Evolutionary conservation across 129 eudicot species (phyloP), one percentile per base, ranked within the genome.

Genomic region (Logfia minima): DNA sequence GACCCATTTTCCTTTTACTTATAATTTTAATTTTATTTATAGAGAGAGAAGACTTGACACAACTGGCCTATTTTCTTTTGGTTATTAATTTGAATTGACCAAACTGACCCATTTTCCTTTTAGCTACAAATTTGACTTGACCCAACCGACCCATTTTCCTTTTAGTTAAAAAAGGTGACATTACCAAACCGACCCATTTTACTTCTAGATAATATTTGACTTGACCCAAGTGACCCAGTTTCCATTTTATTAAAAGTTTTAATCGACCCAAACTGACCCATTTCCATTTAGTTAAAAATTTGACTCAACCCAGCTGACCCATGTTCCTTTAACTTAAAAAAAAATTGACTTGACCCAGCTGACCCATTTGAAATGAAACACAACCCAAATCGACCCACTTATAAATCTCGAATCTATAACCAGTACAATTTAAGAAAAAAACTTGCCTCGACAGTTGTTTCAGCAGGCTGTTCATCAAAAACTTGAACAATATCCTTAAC

Each of bases 401-500:
- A 66, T 72, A 16, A 35, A 10, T 41, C 16, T 22, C 7, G n/a
- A 17, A 51, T 68, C 75, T 34, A 32, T 23, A 41, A 31, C 41
- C 7, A 6, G 26, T 16, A 21, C 29, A 32, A 69, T 37, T 71
- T 6, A 68, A 64, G 60, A 16, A 22, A 16, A 32, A 39, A 66
- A 37, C 88, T 75, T 80, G 81, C 96, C 92, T 90, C 97, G 18
- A 87, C 96, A 6, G 88, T 87, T 19, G 90, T 88, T 84, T 87
- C 92, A 6, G 85, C 78, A 4, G 80, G 56, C 74, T 84, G 91
- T 34, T 85, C 87, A 71, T 88, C 97, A 77, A 80, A 75, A 53
- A 93, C 86, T 87, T 90, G 97, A 70, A 87, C 79, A 74, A 93
- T 84, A 77, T 90, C 96, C 87, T 88, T 93, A 32, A 93, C 48